These are phyloP conservation scores for Fusarium sp. DNA, from an alignment of 2,329 filamentous ascomycete species.

Conservation along the genomic window DNA sequence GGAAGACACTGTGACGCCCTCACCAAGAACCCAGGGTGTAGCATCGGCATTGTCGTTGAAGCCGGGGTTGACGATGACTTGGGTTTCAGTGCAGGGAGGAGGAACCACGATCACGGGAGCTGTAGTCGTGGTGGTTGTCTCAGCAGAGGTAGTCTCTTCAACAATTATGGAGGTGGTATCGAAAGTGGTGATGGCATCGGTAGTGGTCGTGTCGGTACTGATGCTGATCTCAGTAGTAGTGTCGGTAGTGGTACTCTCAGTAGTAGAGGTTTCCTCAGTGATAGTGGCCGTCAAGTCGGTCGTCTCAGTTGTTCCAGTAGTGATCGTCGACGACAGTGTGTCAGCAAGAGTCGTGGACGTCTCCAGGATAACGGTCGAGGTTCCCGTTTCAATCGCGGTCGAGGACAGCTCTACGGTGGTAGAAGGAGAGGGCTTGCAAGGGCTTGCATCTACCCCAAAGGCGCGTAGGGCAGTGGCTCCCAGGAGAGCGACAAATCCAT, in stretches of 20 bases:
- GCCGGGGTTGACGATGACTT: no score
- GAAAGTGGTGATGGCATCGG: background rate
- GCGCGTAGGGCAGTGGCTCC: background rate
- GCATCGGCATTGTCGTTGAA: no score
- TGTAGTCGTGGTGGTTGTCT: background rate
- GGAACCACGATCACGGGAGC: no score
- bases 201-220: background rate
- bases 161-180: background rate
- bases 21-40: no score
- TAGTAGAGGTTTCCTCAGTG: background rate
- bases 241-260: background rate
- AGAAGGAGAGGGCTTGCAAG: conserved; percentile 6
- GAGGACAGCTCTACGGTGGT: background rate
- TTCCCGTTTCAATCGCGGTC: background rate
- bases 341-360: background rate
- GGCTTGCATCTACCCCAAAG: conserved; percentile 2
- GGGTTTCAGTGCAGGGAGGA: no score
- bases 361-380: background rate
- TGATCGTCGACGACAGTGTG: background rate
- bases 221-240: background rate
- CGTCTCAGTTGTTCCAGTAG: no score
- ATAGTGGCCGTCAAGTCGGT: no score
- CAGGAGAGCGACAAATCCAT: conserved; percentile 8
- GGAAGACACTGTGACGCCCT: no score
- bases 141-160: background rate